Base-by-base conservation (phyloP, 2,329 filamentous ascomycete species). In the Trichoderma asperellum region DNA sequence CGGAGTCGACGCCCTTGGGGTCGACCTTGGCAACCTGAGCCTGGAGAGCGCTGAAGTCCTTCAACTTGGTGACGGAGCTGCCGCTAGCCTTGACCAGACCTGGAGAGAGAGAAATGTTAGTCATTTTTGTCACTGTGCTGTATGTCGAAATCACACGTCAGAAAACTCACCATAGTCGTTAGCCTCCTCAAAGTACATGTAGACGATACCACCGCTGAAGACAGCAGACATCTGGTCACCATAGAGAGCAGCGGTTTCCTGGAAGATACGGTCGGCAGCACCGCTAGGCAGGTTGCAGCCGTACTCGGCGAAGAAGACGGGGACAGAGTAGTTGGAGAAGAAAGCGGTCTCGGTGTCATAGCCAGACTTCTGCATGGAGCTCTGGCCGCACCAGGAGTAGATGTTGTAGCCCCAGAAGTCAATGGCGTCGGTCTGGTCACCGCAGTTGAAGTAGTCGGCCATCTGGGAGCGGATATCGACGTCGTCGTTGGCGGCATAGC, bases 391-490 rank as follows among this genome's bases (percentile, higher is more conserved):
- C 96, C 96, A 99, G 65, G 94, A 97, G 87, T 99, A 99, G 83
- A 98, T 97, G 87, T 99, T 99, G 91, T 98, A 98, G 70, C 96
- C 96, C 92, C 94, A 99, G 86, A 96, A 98, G 82, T 99, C 96
- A 73, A 98, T 97, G 71, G 91, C 77, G 10, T 84, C 83, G 40
- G 84, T 78, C 71, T 88, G 81, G 3, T 76, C 68, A 71, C 94
- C 92, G 79, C 96, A 99, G 86, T 97, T 94, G 84, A 99, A 97
- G 87, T 97, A 99, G 79, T 93, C 84, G 74, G 93, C 92, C 77
- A 98, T 89, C 76, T 93, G 85, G 73, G 86, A 86, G 80, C 96
- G 92, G 75, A 97, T 96, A 27, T 88, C 86, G 52, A 89, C 87
- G 80, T 97, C 94, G 75, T 98, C 96, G 81, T 96, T 96, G 81